Evolutionary conservation across 306 rosid species (phyloP), one percentile per base, ranked within the genome.

Genomic region (Inga laurina): DNA sequence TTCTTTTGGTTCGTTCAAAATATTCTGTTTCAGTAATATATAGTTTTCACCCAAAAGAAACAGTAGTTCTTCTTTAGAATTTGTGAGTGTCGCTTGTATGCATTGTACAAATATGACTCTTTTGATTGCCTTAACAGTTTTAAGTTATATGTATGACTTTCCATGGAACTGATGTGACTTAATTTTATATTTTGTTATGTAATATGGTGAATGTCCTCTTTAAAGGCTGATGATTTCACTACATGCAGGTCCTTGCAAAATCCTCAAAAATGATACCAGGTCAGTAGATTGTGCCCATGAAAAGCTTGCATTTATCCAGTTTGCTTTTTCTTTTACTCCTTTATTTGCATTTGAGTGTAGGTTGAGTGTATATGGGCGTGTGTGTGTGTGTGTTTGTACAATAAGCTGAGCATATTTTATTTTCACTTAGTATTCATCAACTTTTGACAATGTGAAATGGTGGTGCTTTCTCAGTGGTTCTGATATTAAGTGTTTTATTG

Each of bases 181-280:
- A 24, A 44, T 79, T 30, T 83, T 77, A n/a, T 13, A 51, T 57
- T 82, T 37, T 79, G 45, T 46, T 77, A 2, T 32, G 72, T 74
- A 67, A 37, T 11, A 15, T 21, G 41, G 35, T 30, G 12, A 81
- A 81, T n/a, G 7, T 49, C 11, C 11, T 10, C 66, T 41, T 75
- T 77, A 64, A 69, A 27, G 73, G 71, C 72, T 78, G 39, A 75
- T 79, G 41, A 37, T 15, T 85, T 77, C 72, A 10, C 78, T 82
- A 44, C 54, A 81, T 91, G 87, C 92, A 96, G 99, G 99, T 96
- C 80, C 88, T 96, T 88, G 99, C 98, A 16, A 96, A 96, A 87
- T 94, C 99, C 21, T 96, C 99, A 14, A 96, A 96, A 89, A 96
- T 94, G 99, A 96, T 96, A 86, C 99, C 99, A 90, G 99, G 99